Conservation (phyloP, 176 grass and related monocot genomes). For the Zoysia pacifica region DNA sequence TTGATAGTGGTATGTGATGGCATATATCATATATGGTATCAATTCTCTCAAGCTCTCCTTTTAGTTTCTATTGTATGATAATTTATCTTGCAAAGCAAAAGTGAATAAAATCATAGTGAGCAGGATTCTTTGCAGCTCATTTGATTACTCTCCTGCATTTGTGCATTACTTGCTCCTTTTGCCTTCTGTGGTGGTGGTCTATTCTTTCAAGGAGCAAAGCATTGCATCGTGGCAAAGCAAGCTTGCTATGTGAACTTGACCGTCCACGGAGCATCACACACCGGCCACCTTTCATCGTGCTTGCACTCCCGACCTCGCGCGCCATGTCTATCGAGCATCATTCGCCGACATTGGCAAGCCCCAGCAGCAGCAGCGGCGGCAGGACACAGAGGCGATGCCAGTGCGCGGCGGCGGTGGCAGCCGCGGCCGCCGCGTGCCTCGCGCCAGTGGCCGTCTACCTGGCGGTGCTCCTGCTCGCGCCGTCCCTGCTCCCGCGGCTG, state of each 20-base stretch:
- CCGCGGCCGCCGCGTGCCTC: background rate
- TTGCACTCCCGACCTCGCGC: background rate
- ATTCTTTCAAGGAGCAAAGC: constrained; percentile 41
- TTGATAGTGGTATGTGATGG: too few species aligned
- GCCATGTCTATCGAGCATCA: constrained; percentile 21
- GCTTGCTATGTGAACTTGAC: background rate
- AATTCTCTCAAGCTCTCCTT: background rate
- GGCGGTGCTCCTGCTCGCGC: constrained; percentile 32
- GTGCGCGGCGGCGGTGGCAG: constrained; percentile 4
- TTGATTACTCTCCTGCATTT: constrained; percentile 1
- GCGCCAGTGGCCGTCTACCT: constrained; percentile 36
- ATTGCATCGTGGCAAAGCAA: constrained; percentile 17
- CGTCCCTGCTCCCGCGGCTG: constrained; percentile 36
- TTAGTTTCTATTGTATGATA: background rate
- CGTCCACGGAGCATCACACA: background rate
- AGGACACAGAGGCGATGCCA: constrained; percentile 6
- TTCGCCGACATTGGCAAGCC: background rate
- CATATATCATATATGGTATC: background rate
- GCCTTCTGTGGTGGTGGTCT: constrained; percentile 26
- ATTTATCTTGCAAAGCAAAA: constrained; percentile 39
- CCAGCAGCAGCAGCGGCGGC: too few species aligned
- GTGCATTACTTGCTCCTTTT: constrained; percentile 29
- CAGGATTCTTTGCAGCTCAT: background rate
- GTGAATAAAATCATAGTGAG: background rate
- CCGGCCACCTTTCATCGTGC: background rate